Conservation (phyloP, 352 stramenopile genomes). For the Globisporangium perplexum region DNA sequence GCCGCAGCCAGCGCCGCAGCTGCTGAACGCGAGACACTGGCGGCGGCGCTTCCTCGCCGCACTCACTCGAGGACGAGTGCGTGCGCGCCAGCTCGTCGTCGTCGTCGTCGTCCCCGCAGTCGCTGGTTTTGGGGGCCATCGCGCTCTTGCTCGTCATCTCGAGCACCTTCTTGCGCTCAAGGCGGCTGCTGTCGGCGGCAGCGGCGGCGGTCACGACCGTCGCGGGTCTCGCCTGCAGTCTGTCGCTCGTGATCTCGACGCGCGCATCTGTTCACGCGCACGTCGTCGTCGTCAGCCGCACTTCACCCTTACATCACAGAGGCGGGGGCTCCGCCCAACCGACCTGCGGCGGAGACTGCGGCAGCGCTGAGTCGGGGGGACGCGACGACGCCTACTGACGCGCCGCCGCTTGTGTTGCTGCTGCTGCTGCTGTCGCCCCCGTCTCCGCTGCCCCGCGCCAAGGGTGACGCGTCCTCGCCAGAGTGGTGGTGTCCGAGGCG, state of each 20-base stretch:
- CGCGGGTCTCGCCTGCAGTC: neutral
- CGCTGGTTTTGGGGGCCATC: constrained; percentile 6
- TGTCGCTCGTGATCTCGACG: neutral
- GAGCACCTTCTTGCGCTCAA: constrained; percentile 13
- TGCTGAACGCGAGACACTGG: constrained; percentile 27
- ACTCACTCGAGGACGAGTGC: constrained; percentile 7
- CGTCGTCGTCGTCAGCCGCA: neutral
- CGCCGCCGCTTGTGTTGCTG: neutral
- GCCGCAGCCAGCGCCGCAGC: constrained; percentile 38
- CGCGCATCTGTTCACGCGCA: neutral
- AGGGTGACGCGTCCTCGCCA: neutral
- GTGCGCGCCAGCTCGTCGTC: constrained; percentile 8
- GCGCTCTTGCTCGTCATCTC: neutral
- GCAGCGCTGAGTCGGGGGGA: neutral
- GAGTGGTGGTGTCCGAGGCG: constrained; percentile 9
- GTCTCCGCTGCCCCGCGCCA: neutral
- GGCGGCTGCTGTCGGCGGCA: neutral
- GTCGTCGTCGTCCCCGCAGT: constrained; percentile 1
- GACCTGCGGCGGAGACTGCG: neutral
- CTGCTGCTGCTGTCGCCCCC: neutral
- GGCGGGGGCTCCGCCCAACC: too few relatives aligned
- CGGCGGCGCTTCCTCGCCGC: constrained; percentile 11
- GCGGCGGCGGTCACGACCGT: neutral
- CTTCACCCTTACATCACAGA: neutral
- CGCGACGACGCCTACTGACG: neutral